Percentiles rank a stretch among this genome's conserved stretches.
Evolutionary conservation across 441 rosid species (phyloP).

Genomic region (Pelargonium fulgidum): DNA sequence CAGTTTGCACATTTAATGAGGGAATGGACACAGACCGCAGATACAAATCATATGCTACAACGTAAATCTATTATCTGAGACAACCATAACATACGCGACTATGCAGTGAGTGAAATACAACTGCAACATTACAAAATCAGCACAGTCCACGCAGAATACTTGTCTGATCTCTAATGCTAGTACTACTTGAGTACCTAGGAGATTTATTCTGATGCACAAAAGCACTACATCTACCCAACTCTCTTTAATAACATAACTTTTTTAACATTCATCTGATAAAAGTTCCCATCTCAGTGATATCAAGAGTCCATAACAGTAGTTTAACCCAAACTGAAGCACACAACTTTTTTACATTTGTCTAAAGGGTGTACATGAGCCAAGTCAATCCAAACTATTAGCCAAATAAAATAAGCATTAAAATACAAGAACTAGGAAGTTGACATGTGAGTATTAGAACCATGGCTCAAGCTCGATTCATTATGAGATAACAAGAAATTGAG

Average conservation of each 20-base stretch:
- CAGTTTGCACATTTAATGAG: constrained; percentile 2
- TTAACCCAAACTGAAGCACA: neutral
- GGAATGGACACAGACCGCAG: neutral
- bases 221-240: too few relatives aligned
- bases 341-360: neutral
- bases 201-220: too few relatives aligned
- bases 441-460: neutral
- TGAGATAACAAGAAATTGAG: neutral
- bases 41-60: neutral
- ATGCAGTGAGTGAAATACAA: neutral
- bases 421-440: too few relatives aligned
- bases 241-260: too few relatives aligned
- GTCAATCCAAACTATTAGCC: neutral
- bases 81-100: neutral
- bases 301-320: neutral
- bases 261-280: neutral
- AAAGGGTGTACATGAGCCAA: neutral
- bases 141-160: neutral
- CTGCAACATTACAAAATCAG: neutral
- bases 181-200: neutral
- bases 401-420: too few relatives aligned
- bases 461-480: too few relatives aligned
- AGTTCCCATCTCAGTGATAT: neutral
- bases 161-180: neutral
- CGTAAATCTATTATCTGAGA: neutral